These are phyloP conservation scores for Dillenia suffruticosa DNA, from an alignment of 164 flowering plant genomes.

Conservation along the genomic window DNA sequence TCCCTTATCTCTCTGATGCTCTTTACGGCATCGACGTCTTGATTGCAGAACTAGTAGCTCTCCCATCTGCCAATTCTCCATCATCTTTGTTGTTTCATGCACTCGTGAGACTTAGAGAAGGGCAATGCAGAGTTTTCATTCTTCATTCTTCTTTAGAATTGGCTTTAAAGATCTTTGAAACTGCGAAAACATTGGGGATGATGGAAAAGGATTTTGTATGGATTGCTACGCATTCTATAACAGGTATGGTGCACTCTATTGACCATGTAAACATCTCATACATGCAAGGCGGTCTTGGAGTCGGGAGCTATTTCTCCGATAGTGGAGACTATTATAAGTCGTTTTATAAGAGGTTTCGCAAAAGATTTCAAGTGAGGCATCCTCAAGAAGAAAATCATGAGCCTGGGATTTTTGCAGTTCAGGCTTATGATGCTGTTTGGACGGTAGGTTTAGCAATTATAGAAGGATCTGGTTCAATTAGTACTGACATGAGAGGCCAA, in stretches of 20 bases:
- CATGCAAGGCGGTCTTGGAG: slow-evolving; percentile 38
- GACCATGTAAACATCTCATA: slow-evolving; percentile 16
- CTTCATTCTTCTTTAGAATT: neutral
- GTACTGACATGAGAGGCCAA: neutral
- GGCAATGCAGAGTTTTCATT: slow-evolving; percentile 11
- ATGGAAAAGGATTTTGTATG: slow-evolving; percentile 34
- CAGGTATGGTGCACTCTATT: slow-evolving; percentile 25
- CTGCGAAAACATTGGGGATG: slow-evolving; percentile 11
- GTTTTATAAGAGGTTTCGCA: slow-evolving; percentile 13
- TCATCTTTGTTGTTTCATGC: slow-evolving; percentile 2
- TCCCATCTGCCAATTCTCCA: slow-evolving; percentile 14
- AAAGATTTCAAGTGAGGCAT: slow-evolving; percentile 7
- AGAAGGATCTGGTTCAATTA: neutral
- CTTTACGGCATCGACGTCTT: slow-evolving; percentile 14
- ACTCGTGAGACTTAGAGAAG: neutral
- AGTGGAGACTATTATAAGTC: neutral
- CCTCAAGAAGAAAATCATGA: slow-evolving; percentile 16
- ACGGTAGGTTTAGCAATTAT: neutral
- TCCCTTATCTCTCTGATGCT: slow-evolving; percentile 16
- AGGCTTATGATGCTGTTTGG: slow-evolving; percentile 26
- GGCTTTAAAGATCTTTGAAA: neutral
- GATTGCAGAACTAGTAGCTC: slow-evolving; percentile 13
- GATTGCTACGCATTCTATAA: slow-evolving; percentile 27
- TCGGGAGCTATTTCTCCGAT: slow-evolving; percentile 19
- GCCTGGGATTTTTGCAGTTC: slow-evolving; percentile 30